Conservation (phyloP, 2,329 filamentous ascomycete species). For the Ceratocystis ficicola region DNA sequence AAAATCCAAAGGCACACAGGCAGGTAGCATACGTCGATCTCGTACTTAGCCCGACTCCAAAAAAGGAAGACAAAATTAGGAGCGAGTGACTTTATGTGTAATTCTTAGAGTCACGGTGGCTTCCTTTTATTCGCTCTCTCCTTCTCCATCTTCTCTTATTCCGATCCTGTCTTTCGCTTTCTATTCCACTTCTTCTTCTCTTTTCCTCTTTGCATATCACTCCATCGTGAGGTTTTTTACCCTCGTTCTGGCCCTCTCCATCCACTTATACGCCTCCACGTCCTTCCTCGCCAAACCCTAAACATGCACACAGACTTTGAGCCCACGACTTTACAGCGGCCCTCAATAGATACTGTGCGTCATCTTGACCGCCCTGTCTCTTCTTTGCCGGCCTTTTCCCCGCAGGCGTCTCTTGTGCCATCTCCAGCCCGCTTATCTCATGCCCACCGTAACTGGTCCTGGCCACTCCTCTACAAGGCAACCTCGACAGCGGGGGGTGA, state of each 20-base stretch:
- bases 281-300: neutral
- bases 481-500: neutral
- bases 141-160: neutral
- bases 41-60: conserved; percentile 10
- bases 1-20: neutral
- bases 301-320: conserved; percentile 7
- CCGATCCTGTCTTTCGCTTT: neutral
- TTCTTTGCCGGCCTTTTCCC: conserved; percentile 4
- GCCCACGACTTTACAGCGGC: neutral
- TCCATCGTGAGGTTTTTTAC: neutral
- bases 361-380: conserved; percentile 2
- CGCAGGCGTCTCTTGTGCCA: neutral
- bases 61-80: neutral
- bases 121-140: neutral
- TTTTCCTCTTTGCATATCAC: neutral
- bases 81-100: conserved; percentile 3
- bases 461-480: conserved; percentile 4
- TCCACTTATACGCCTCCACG: conserved; percentile 1
- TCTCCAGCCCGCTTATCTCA: neutral
- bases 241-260: neutral
- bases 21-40: neutral
- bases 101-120: neutral
- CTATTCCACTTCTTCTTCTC: neutral
- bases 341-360: neutral
- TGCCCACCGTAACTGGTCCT: conserved; percentile 8